These are phyloP conservation scores for Neofusicoccum sp. DNA, from an alignment of 2,329 filamentous ascomycete species.

Conservation along the genomic window DNA sequence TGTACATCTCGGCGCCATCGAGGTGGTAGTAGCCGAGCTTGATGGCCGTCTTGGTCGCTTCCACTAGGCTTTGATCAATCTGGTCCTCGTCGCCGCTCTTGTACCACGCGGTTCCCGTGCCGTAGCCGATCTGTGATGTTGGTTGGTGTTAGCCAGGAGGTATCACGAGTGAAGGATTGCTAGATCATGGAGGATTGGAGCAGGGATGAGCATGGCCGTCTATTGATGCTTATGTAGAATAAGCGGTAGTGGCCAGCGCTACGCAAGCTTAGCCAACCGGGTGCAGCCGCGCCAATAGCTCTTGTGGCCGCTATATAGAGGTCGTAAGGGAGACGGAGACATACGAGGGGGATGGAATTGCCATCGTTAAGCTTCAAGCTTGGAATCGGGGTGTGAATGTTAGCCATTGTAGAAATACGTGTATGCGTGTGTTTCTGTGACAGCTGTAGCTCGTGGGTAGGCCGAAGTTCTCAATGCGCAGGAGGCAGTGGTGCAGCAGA, in stretches of 20 bases:
- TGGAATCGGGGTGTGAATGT: constrained; percentile 51
- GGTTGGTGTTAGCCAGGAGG: neutral
- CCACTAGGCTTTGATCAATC: constrained; percentile 58
- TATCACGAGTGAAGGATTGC: neutral
- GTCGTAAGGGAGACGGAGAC: neutral
- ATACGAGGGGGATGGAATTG: constrained; percentile 66
- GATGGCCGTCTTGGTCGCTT: constrained; percentile 61
- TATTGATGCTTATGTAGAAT: neutral
- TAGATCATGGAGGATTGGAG: neutral
- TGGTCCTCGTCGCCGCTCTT: constrained; percentile 48
- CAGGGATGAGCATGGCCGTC: neutral
- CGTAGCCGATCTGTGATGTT: constrained; percentile 63
- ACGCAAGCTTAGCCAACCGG: neutral
- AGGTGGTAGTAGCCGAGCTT: constrained; percentile 69
- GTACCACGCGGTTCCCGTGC: constrained; percentile 69
- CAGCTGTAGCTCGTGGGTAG: neutral
- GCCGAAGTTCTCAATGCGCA: neutral
- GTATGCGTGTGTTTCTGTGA: neutral
- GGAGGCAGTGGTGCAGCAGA: neutral
- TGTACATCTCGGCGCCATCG: constrained; percentile 68
- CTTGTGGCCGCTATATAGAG: neutral
- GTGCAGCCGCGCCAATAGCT: neutral
- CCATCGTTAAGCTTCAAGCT: constrained; percentile 71
- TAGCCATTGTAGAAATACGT: constrained; percentile 35
- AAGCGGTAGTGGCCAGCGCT: neutral